Conservation (phyloP, 805 yeast genomes). For the Saccharomyces cerevisiae region DNA sequence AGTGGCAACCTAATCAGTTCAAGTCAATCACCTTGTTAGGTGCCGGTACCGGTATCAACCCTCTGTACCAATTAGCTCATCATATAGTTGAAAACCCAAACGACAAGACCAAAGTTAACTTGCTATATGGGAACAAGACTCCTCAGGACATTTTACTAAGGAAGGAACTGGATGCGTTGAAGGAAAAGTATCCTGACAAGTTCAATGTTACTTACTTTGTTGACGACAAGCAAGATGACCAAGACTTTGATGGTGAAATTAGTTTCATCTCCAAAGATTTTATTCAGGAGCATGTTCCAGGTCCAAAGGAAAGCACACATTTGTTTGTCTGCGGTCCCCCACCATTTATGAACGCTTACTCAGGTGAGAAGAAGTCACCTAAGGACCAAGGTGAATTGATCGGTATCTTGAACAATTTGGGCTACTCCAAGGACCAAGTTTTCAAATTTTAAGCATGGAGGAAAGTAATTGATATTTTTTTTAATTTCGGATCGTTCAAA, state of each 20-base stretch:
- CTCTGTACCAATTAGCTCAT: constrained; percentile 79
- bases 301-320: constrained; percentile 59
- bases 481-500: background rate
- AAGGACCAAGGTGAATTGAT: constrained; percentile 90
- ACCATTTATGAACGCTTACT: constrained; percentile 74
- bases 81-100: constrained; percentile 68
- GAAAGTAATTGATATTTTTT: background rate
- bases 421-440: constrained; percentile 78
- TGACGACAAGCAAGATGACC: constrained; percentile 39
- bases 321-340: constrained; percentile 96
- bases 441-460: constrained; percentile 60
- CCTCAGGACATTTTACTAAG: constrained; percentile 75
- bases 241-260: constrained; percentile 43
- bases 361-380: constrained; percentile 80
- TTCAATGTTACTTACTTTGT: constrained; percentile 72
- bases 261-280: constrained; percentile 79
- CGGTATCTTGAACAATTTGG: constrained; percentile 83
- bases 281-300: constrained; percentile 52
- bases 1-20: constrained; percentile 80
- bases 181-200: constrained; percentile 61
- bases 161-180: constrained; percentile 57
- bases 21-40: constrained; percentile 76
- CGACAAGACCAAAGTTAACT: constrained; percentile 82
- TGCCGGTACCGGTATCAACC: constrained; percentile 97
- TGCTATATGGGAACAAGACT: constrained; percentile 73